Evolutionary conservation across 176 grass and related monocot genomes (phyloP), one percentile per base, ranked within the genome.

Genomic region (Oryza coarctata): DNA sequence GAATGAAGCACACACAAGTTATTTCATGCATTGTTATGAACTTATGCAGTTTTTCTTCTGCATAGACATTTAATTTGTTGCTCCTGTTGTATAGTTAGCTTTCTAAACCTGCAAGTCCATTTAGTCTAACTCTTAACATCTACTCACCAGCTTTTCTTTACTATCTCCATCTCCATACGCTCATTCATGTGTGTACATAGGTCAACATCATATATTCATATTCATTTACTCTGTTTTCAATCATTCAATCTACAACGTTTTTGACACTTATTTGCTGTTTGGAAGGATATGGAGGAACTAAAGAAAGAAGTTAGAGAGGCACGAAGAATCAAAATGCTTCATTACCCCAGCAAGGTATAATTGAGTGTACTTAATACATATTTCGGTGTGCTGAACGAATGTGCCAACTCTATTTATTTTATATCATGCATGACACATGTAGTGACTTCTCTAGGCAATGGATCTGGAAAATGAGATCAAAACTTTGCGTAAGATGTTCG

Each of bases 241-340:
- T 27, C 34, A 61, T 66, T 67, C 39, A 30, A 79, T 45, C 65
- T 80, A 18, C 44, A 26, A 28, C 0, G 20, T 26, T 27, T 30
- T 6, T 82, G 52, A 82, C 68, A 63, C 80, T 12, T 68, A 30
- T 83, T 74, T 71, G 7, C 35, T 67, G 9, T 82, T 78, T 88
- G 35, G 52, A 89, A 96, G 94, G 91, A 97, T 63, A 79, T 89
- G 68, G 85, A 85, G 55, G 77, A 91, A 87, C 80, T 97, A 44
- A 97, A 80, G 84, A 86, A 84, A 83, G 88, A 97, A 91, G 91
- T 89, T 88, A 90, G 87, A 83, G 94, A 85, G 69, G 94, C 94
- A 22, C 71, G 91, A 43, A 97, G 94, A 89, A 97, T 97, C 69
- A 97, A 97, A 91, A 97, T 97, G 94, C 89, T 97, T 71, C 94